Base-by-base conservation (phyloP, 345 rosid genomes). In the Diplotaxis tenuifolia region DNA sequence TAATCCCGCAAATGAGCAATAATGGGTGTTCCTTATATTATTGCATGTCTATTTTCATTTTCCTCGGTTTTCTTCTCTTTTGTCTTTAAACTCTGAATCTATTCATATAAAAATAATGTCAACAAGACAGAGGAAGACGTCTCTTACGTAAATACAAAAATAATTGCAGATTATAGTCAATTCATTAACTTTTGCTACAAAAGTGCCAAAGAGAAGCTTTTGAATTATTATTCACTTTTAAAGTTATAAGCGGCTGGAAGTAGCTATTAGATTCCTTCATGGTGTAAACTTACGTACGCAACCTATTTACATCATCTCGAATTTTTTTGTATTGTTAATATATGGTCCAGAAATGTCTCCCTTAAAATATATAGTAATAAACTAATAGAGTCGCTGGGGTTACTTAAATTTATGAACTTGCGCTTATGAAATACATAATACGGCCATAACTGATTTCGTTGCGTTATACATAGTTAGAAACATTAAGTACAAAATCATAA, bases 21-120 rank as follows among this genome's bases (percentile, higher is more conserved):
- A 76, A 76, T 28, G 42, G 42, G 71, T 76, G 75, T 55, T 70
- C 75, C 70, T 69, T 31, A 62, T 75, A 40, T 28, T 63, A 64
- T 55, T 76, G 79, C 79, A 76, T 70, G 79, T 76, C 79, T 62
- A 69, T 76, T 76, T 75, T 63, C 71, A 55, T 9, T 49, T 56
- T 29, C 4, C 21, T 12, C 19, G 18, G 59, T 67, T 29, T 29
- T 29, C 34, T 29, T 47, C 56, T 40, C 4, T 29, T 53, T 68
- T 9, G 65, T 54, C 38, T 63, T n/a, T 20, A 69, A 40, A 69
- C 70, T 55, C 19, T 75, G 74, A 55, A 75, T 68, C 73, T 68
- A 38, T 61, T 61, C 8, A 58, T 8, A 9, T 16, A 22, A 16
- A 22, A 34, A 49, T 22, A 67, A 52, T 40, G 62, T 67, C 73